These are phyloP conservation scores for Blastomyces silverae DNA, from an alignment of 2,329 filamentous ascomycete species.

Conservation along the genomic window DNA sequence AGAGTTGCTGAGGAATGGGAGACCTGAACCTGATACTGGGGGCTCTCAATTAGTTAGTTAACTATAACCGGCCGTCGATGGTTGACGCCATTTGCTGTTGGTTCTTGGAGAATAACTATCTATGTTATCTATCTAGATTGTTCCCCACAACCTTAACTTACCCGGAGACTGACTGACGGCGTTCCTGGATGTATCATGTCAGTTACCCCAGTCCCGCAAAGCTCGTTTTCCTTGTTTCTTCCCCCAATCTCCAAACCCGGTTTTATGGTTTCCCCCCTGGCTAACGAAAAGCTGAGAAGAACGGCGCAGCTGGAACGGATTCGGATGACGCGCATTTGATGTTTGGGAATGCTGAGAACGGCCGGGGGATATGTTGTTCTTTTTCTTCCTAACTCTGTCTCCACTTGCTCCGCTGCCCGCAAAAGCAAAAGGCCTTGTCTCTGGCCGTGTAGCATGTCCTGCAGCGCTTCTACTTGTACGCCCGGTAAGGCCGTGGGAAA, in stretches of 20 bases:
- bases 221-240: neutral
- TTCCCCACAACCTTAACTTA: neutral
- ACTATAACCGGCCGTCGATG: too few relatives aligned
- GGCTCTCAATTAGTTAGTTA: too few relatives aligned
- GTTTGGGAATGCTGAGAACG: neutral
- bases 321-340: slow-evolving; percentile 5
- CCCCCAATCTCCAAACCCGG: neutral
- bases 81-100: too few relatives aligned
- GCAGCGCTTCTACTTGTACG: neutral
- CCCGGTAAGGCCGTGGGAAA: neutral
- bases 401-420: neutral
- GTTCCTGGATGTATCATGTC: slow-evolving; percentile 4
- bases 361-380: neutral
- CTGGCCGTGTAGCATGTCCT: neutral
- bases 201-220: neutral
- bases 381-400: neutral
- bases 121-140: neutral
- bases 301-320: slow-evolving; percentile 1
- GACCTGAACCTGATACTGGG: neutral
- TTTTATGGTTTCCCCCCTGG: neutral
- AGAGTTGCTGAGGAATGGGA: neutral
- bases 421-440: neutral
- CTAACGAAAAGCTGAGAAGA: neutral
- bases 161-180: neutral
- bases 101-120: too few relatives aligned